Evolutionary conservation across 2,329 filamentous ascomycete genomes (phyloP).

Genomic region (Colletotrichum liaoningense): DNA sequence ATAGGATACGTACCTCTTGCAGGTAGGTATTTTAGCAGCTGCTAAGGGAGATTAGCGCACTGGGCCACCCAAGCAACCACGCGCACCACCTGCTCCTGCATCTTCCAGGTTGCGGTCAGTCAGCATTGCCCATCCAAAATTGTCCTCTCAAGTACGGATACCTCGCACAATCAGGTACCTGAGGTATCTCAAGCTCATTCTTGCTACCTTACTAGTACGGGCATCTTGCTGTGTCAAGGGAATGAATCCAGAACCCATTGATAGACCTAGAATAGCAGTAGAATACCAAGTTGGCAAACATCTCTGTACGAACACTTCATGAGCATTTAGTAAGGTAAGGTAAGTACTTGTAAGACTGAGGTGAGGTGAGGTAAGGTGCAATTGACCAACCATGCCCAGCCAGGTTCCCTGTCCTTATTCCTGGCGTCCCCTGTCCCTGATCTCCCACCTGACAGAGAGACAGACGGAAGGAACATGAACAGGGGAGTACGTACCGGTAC

Average conservation of each 20-base stretch:
- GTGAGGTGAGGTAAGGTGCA: too few species aligned
- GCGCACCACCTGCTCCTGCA: slow-evolving; percentile 4
- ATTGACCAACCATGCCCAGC: slow-evolving; percentile 1
- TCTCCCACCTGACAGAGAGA: slow-evolving; percentile 23
- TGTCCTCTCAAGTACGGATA: background rate
- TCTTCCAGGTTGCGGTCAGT: background rate
- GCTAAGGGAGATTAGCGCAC: slow-evolving; percentile 14
- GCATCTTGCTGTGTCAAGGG: too few species aligned
- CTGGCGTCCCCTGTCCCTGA: slow-evolving; percentile 15
- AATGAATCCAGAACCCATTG: background rate
- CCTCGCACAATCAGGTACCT: background rate
- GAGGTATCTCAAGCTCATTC: background rate
- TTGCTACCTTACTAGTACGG: too few species aligned
- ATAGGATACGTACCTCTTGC: slow-evolving; percentile 5
- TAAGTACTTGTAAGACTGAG: too few species aligned
- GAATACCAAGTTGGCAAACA: background rate
- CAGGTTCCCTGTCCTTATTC: slow-evolving; percentile 1
- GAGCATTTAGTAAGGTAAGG: too few species aligned
- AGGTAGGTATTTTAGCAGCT: background rate
- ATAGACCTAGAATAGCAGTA: background rate
- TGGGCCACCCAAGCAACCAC: slow-evolving; percentile 24
- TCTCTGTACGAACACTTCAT: too few species aligned
- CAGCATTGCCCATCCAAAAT: background rate
- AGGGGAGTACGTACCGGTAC: slow-evolving; percentile 6
- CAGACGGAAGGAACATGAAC: slow-evolving; percentile 13